These are phyloP conservation scores for Fusarium ramigenum DNA, from an alignment of 2,329 filamentous ascomycete species.

Conservation along the genomic window DNA sequence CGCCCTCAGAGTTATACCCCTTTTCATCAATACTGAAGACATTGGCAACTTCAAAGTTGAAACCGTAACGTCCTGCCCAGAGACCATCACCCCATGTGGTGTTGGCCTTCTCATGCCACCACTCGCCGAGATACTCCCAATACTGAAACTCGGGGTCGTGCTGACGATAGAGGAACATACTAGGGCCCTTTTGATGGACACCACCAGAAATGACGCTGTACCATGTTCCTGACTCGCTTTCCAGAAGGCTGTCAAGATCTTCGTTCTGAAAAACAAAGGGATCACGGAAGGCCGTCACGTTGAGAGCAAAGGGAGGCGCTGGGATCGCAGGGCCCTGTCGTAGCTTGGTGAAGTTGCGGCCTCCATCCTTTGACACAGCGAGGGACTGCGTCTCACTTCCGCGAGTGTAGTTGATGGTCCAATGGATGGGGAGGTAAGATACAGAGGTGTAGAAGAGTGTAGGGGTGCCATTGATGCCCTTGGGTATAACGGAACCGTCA, in stretches of 20 bases:
- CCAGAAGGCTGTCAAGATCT: slow-evolving; percentile 24
- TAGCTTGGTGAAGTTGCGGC: slow-evolving; percentile 38
- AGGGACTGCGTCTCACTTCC: slow-evolving; percentile 57
- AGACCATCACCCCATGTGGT: slow-evolving; percentile 48
- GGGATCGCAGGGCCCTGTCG: slow-evolving; percentile 35
- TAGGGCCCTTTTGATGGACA: slow-evolving; percentile 34
- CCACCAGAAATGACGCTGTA: slow-evolving; percentile 37
- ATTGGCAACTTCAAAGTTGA: slow-evolving; percentile 58
- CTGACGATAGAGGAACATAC: slow-evolving; percentile 38
- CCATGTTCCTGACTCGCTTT: slow-evolving; percentile 33
- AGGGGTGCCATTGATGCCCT: slow-evolving; percentile 53
- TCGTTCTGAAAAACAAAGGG: slow-evolving; percentile 38
- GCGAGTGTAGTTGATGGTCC: slow-evolving; percentile 56
- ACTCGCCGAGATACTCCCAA: slow-evolving; percentile 40
- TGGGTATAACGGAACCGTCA: slow-evolving; percentile 55
- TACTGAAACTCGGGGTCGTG: slow-evolving; percentile 38
- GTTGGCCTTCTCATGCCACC: slow-evolving; percentile 51
- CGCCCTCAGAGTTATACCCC: slow-evolving; percentile 52
- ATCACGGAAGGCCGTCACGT: slow-evolving; percentile 40
- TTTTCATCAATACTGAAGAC: slow-evolving; percentile 52
- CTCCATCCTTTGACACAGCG: slow-evolving; percentile 52
- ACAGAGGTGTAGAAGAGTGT: slow-evolving; percentile 58
- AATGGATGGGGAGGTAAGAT: slow-evolving; percentile 55
- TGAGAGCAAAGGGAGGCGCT: slow-evolving; percentile 31
- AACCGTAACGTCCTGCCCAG: slow-evolving; percentile 52